These are phyloP conservation scores for Hypoxylon perforatum DNA, from an alignment of 495 filamentous ascomycete species.

Conservation along the genomic window DNA sequence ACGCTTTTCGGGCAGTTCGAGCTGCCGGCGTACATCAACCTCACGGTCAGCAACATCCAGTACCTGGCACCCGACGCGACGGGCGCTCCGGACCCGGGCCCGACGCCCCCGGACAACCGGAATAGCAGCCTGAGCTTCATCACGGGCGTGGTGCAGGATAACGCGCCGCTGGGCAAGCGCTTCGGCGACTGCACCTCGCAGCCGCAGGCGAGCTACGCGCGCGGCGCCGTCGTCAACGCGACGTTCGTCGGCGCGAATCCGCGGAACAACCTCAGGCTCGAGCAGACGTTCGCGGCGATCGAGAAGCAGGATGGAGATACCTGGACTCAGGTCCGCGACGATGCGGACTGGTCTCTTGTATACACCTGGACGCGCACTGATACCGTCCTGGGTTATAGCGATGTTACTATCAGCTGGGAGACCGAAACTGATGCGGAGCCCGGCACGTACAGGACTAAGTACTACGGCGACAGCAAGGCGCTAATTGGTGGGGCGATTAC, in stretches of 20 bases:
- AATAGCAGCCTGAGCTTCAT: slow-evolving; percentile 82
- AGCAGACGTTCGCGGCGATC: slow-evolving; percentile 82
- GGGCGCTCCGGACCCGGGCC: slow-evolving; percentile 64
- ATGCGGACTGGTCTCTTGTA: slow-evolving; percentile 82
- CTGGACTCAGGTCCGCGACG: slow-evolving; percentile 78
- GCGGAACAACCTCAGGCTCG: slow-evolving; percentile 84
- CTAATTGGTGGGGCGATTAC: slow-evolving; percentile 69
- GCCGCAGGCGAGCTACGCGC: slow-evolving; percentile 64
- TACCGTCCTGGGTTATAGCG: slow-evolving; percentile 75
- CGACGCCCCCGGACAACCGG: slow-evolving; percentile 81
- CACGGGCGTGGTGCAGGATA: slow-evolving; percentile 80
- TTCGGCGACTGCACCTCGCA: slow-evolving; percentile 77
- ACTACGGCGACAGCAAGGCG: slow-evolving; percentile 86
- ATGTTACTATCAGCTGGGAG: slow-evolving; percentile 83
- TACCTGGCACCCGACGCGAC: slow-evolving; percentile 69
- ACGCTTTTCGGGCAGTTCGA: slow-evolving; percentile 91
- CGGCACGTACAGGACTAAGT: slow-evolving; percentile 83
- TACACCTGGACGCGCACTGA: slow-evolving; percentile 86
- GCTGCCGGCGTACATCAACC: slow-evolving; percentile 86
- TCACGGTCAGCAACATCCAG: slow-evolving; percentile 75
- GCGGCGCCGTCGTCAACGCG: slow-evolving; percentile 71
- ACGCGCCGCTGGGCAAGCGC: slow-evolving; percentile 68
- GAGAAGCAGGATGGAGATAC: slow-evolving; percentile 66
- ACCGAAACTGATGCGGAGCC: slow-evolving; percentile 64
- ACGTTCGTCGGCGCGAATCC: slow-evolving; percentile 92